These are phyloP conservation scores for Saccharomyces cerevisiae DNA, from an alignment of 805 yeast species.

Conservation along the genomic window DNA sequence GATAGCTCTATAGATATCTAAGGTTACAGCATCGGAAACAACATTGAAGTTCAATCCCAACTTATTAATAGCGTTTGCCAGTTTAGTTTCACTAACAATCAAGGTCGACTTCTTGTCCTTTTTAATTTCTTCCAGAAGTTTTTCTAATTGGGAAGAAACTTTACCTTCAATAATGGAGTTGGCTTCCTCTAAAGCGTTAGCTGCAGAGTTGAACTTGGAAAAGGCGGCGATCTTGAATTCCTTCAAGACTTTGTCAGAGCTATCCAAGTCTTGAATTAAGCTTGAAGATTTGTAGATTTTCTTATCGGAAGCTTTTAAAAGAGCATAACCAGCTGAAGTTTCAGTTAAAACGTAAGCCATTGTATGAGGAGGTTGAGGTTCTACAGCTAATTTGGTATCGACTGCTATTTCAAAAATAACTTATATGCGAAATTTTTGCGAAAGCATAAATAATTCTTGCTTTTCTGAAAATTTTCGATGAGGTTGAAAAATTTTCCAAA, in stretches of 20 bases:
- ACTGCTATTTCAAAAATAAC: background rate
- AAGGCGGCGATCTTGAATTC: conserved; percentile 93
- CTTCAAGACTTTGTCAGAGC: conserved; percentile 76
- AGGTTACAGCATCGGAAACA: conserved; percentile 89
- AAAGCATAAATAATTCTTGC: background rate
- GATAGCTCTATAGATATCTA: conserved; percentile 91
- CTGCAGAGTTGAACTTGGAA: conserved; percentile 89
- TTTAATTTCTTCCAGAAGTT: conserved; percentile 65
- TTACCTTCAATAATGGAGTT: conserved; percentile 87
- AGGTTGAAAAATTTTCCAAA: conserved; percentile 4
- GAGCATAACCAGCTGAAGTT: conserved; percentile 98
- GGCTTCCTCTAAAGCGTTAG: conserved; percentile 93
- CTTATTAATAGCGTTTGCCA: conserved; percentile 94
- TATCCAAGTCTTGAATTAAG: conserved; percentile 66
- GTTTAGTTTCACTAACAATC: conserved; percentile 88
- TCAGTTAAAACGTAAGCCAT: conserved; percentile 92
- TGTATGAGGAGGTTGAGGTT: background rate
- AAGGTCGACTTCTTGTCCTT: conserved; percentile 77
- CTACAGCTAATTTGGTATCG: background rate
- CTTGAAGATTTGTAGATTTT: conserved; percentile 82
- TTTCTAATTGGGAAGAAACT: conserved; percentile 77
- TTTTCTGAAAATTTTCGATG: conserved; percentile 20
- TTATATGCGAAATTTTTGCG: background rate
- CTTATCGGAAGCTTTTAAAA: conserved; percentile 94
- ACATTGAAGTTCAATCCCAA: conserved; percentile 80